These are phyloP conservation scores for Fraxinus xanthoxyloides DNA, from an alignment of 305 asterid species.

Conservation along the genomic window DNA sequence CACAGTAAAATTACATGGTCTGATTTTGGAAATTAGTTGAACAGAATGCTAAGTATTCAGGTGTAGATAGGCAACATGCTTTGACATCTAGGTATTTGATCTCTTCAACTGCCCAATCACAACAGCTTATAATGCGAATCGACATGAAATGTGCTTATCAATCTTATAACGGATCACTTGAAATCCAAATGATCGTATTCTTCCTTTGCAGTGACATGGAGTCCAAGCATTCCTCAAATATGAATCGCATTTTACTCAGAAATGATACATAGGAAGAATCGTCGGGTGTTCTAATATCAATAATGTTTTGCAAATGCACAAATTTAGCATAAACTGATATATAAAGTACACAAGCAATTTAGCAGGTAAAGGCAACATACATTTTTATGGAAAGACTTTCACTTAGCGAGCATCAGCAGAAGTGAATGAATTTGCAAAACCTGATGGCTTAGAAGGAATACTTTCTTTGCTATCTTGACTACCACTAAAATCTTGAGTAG, in stretches of 20 bases:
- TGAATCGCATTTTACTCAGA: not conserved
- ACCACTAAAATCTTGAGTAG: constrained; percentile 32
- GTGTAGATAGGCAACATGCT: not conserved
- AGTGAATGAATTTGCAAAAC: constrained; percentile 67
- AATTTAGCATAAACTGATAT: not conserved
- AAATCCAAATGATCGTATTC: not conserved
- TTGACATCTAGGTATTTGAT: not conserved
- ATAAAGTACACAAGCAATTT: not conserved
- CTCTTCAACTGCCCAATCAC: not conserved
- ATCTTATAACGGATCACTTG: not conserved
- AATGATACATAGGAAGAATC: not conserved
- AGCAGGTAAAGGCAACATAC: not conserved
- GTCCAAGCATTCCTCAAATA: not conserved
- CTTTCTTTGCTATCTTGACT: constrained; percentile 70
- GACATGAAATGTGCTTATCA: not conserved
- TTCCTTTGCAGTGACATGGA: not conserved
- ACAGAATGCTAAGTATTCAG: not conserved
- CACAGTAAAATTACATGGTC: not conserved
- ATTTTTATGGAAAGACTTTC: not conserved
- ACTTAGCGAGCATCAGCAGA: constrained; percentile 66
- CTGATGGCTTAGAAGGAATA: constrained; percentile 59
- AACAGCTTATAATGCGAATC: too few relatives aligned
- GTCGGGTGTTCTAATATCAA: not conserved
- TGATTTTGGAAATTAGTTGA: not conserved
- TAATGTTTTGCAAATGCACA: not conserved